Percentiles rank a stretch among this genome's conserved stretches.
phyloP scores from a whole-genome alignment of 352 stramenopile genomes.

The Globisporangium alternatum region DNA sequence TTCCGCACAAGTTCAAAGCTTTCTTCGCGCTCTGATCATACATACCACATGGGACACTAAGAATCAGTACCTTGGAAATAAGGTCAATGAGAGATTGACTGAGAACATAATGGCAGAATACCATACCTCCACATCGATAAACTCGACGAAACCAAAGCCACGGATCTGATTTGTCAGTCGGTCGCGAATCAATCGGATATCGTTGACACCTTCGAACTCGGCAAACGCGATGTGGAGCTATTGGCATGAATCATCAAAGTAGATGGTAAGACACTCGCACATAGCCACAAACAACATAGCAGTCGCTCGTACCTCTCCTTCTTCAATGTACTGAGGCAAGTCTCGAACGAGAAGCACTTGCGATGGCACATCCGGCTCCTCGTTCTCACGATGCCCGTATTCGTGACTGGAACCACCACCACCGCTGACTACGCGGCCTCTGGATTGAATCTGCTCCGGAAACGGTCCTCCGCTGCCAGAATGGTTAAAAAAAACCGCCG shows the following conservation, averaged over 20 bases:
- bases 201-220: slow-evolving; percentile 54
- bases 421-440: background rate
- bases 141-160: slow-evolving; percentile 82
- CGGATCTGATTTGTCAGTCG: slow-evolving; percentile 58
- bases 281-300: background rate
- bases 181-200: slow-evolving; percentile 76
- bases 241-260: background rate
- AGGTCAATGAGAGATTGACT: background rate
- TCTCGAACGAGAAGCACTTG: slow-evolving; percentile 67
- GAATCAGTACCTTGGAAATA: background rate
- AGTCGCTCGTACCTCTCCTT: slow-evolving; percentile 56
- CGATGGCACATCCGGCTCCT: slow-evolving; percentile 30
- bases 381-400: slow-evolving; percentile 7
- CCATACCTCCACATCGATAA: slow-evolving; percentile 59
- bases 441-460: background rate
- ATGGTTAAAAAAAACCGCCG: background rate
- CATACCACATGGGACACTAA: background rate
- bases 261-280: background rate
- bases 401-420: background rate
- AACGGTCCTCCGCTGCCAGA: background rate
- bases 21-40: slow-evolving; percentile 24
- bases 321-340: slow-evolving; percentile 67
- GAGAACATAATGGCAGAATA: background rate
- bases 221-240: slow-evolving; percentile 79
- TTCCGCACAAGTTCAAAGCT: slow-evolving; percentile 30